These are phyloP conservation scores for Boletus smithii DNA, from an alignment of 1,284 basidiomycete genomes.

Conservation along the genomic window DNA sequence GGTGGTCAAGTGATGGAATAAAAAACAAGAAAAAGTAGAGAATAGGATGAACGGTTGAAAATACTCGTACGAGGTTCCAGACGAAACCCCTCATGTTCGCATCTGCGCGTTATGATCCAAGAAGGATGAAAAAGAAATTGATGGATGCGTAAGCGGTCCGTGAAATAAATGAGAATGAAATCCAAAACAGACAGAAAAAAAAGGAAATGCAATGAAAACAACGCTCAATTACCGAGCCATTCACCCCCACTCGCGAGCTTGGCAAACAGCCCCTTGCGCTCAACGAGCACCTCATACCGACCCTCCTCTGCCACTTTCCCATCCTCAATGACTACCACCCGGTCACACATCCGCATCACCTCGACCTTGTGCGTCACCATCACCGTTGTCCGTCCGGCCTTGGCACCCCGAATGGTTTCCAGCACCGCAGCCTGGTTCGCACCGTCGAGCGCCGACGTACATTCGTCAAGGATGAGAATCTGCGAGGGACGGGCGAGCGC, in stretches of 20 bases:
- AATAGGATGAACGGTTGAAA: slow-evolving; percentile 18
- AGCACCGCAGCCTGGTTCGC: slow-evolving; percentile 80
- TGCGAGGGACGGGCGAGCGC: slow-evolving; percentile 71
- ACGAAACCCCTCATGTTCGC: too few species aligned
- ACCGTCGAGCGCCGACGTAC: slow-evolving; percentile 85
- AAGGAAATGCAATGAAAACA: neutral
- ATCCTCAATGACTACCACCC: slow-evolving; percentile 78
- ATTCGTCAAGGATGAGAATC: slow-evolving; percentile 92
- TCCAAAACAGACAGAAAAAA: neutral
- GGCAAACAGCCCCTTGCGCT: slow-evolving; percentile 73
- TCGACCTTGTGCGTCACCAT: slow-evolving; percentile 93
- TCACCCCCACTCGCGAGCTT: slow-evolving; percentile 83
- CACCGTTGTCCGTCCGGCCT: slow-evolving; percentile 73
- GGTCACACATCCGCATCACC: slow-evolving; percentile 90
- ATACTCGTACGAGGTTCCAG: slow-evolving; percentile 8
- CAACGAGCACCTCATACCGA: slow-evolving; percentile 68
- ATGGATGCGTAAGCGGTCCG: too few species aligned
- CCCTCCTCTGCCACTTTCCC: slow-evolving; percentile 82
- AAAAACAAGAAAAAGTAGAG: too few species aligned
- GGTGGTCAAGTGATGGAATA: too few species aligned
- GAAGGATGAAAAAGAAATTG: too few species aligned
- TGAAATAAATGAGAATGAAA: too few species aligned
- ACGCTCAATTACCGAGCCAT: slow-evolving; percentile 56
- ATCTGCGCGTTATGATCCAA: too few species aligned
- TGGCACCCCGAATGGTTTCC: slow-evolving; percentile 68